Conservation (phyloP, 78 protist genomes). For the Planoprotostelium fungivorum region DNA sequence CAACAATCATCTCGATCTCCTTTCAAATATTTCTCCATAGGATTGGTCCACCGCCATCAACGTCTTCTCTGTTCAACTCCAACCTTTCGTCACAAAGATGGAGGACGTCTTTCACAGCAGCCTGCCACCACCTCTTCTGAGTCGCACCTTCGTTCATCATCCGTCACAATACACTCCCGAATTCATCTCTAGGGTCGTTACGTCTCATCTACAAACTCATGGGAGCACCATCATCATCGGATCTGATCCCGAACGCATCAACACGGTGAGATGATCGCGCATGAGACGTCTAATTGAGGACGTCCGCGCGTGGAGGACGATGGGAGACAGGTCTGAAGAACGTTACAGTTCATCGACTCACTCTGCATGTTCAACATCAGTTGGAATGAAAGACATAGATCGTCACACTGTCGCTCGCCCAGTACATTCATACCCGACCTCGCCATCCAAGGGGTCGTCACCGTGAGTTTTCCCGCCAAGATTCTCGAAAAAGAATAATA, state of each 20-base stretch:
- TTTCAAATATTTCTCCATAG: not conserved
- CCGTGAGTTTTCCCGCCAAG: not conserved
- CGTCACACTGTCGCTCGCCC: not conserved
- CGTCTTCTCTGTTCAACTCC: slow-evolving; percentile 4
- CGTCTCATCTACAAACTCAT: slow-evolving; percentile 7
- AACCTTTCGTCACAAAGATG: not conserved
- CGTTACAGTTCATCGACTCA: not conserved
- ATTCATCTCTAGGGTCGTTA: not conserved
- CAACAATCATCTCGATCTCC: not conserved
- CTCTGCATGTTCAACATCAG: not conserved
- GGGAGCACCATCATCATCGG: slow-evolving; percentile 3
- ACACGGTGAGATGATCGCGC: not conserved
- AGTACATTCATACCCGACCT: slow-evolving; percentile 1
- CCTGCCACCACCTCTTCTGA: not conserved
- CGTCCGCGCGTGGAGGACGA: too few species aligned
- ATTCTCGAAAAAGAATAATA: not conserved
- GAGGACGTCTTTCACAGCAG: not conserved
- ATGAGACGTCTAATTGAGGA: not conserved
- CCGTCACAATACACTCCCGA: not conserved
- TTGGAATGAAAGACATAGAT: not conserved
- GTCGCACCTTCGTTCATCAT: not conserved
- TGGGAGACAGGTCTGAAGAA: not conserved
- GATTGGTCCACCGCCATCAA: not conserved
- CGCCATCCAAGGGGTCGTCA: not conserved
- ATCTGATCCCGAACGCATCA: not conserved